These are phyloP conservation scores for Amoeboaphelidium occidentale DNA, from an alignment of 371 early-diverging fungal species.

Conservation along the genomic window DNA sequence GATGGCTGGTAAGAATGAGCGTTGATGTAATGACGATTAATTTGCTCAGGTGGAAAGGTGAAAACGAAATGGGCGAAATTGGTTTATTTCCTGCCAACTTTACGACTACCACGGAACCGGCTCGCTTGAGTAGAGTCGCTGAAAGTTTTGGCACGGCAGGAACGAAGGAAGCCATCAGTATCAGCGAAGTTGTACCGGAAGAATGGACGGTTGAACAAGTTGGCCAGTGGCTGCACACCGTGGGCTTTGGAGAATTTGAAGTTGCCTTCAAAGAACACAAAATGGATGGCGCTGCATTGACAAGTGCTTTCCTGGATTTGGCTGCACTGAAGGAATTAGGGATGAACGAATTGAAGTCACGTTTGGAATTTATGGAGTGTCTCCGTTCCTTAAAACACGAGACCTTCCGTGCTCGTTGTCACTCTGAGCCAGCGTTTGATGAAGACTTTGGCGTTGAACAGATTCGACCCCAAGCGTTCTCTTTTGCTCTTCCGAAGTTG, in stretches of 20 bases:
- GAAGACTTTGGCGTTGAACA: no score
- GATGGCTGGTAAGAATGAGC: constrained; percentile 80
- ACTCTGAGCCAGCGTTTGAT: no score
- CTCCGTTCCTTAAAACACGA: no score
- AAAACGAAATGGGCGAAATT: constrained; percentile 23
- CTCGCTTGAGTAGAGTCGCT: neutral
- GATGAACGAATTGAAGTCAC: neutral
- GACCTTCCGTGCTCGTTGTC: no score
- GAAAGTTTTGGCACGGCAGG: neutral
- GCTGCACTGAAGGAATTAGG: neutral
- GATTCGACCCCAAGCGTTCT: no score
- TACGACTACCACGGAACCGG: constrained; percentile 10
- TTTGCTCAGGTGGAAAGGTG: no score
- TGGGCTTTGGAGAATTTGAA: neutral
- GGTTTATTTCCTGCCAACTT: constrained; percentile 44
- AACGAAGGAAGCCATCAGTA: neutral
- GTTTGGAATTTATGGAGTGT: no score
- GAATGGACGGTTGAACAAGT: neutral
- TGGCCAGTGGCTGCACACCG: neutral
- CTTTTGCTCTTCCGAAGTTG: no score
- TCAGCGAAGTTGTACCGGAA: neutral
- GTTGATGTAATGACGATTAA: no score
- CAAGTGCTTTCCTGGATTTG: neutral
- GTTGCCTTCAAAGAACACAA: neutral
- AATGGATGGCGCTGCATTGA: neutral